phyloP scores from a whole-genome alignment of 768 basidiomycete species.

The Ramaria rubella region DNA sequence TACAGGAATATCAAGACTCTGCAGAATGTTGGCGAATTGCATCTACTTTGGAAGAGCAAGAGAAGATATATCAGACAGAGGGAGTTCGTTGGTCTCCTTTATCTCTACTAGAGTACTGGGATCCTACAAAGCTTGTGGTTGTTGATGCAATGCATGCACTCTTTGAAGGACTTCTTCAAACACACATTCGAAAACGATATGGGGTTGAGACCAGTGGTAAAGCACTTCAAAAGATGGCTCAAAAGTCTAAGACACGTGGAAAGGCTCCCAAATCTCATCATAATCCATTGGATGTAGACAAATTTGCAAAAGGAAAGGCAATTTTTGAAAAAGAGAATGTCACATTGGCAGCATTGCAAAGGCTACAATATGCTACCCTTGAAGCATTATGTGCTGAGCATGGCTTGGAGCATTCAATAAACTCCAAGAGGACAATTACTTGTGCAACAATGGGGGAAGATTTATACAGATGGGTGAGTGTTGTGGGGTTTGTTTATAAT shows the following conservation, averaged over 20 bases:
- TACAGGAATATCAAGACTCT: background rate
- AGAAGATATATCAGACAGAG: background rate
- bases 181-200: background rate
- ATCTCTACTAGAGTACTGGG: too few relatives aligned
- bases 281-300: background rate
- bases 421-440: background rate
- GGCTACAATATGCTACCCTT: background rate
- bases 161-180: conserved; percentile 17
- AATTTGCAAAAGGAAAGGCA: background rate
- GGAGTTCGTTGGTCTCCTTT: conserved; percentile 27
- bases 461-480: background rate
- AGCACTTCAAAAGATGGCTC: background rate
- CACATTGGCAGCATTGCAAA: background rate
- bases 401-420: background rate
- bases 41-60: background rate
- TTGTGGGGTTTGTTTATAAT: background rate
- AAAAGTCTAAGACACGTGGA: background rate
- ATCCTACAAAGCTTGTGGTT: conserved; percentile 26
- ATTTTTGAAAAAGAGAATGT: background rate
- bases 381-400: background rate
- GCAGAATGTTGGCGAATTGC: background rate
- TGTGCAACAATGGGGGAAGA: background rate
- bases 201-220: background rate
- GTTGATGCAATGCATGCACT: conserved; percentile 36
- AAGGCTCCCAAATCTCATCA: background rate